Evolutionary conservation across 2,329 filamentous ascomycete genomes (phyloP).

Genomic region (Clathrospora elynae): DNA sequence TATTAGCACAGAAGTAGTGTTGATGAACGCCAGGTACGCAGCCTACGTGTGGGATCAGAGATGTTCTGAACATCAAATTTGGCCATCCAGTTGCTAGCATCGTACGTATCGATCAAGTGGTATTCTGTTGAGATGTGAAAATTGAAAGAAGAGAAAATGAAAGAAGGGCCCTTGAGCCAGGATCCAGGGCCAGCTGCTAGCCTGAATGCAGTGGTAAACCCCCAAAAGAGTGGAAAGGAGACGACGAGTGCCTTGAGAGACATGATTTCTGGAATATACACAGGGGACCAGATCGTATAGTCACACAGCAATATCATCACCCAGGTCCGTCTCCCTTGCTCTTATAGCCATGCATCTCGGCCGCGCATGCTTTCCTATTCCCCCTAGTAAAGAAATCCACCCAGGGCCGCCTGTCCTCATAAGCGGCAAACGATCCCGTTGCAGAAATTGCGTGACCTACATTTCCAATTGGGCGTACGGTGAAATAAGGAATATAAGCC

Average conservation of each 20-base stretch:
- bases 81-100: slow-evolving; percentile 46
- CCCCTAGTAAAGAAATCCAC: slow-evolving; percentile 4
- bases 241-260: slow-evolving; percentile 19
- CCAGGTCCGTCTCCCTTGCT: slow-evolving; percentile 2
- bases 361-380: slow-evolving; percentile 5
- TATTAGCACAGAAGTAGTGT: not conserved
- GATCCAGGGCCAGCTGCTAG: slow-evolving; percentile 29
- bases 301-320: slow-evolving; percentile 8
- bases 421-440: slow-evolving; percentile 1
- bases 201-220: slow-evolving; percentile 25
- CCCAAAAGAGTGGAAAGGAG: slow-evolving; percentile 29
- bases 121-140: slow-evolving; percentile 28
- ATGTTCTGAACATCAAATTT: slow-evolving; percentile 47
- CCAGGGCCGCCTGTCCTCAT: slow-evolving; percentile 14
- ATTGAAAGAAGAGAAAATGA: slow-evolving; percentile 13
- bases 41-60: slow-evolving; percentile 43
- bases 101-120: slow-evolving; percentile 43
- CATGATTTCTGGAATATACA: slow-evolving; percentile 17
- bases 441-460: slow-evolving; percentile 21
- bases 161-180: slow-evolving; percentile 30
- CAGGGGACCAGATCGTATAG: slow-evolving; percentile 4
- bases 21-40: too few species aligned
- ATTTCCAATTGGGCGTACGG: slow-evolving; percentile 22
- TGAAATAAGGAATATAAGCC: slow-evolving; percentile 25
- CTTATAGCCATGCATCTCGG: slow-evolving; percentile 18